Evolutionary conservation across 176 grass and related monocot species (phyloP), one percentile per base, ranked within the genome.

Genomic region (Cenchrus americanus): DNA sequence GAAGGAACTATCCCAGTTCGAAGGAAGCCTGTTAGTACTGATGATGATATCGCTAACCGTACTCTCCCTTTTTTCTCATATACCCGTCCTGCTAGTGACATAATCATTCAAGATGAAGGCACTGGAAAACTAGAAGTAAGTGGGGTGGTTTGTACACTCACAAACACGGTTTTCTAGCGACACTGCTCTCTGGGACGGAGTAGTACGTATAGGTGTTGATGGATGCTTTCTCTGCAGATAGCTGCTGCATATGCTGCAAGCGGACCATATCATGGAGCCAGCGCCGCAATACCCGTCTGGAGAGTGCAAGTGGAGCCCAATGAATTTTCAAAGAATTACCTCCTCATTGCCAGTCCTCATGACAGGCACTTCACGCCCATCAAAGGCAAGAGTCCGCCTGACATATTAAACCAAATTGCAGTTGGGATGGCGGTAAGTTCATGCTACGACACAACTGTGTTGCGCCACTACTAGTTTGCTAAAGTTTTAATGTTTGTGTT

Each of bases 261-360:
- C 7, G 42, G 42, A 43, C 42, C 42, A 43, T 43, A 43, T 43
- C 42, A 43, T 43, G 42, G 42, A 43, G 42, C 42, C 48, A 50
- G 48, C 4, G 75, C 75, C 42, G 54, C 53, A 60, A 24, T 77
- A 21, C 75, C 75, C 19, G 22, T 62, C 2, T 77, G n/a, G 75
- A 77, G 62, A 24, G 75, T 77, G 21, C 10, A 46, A 26, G 75
- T 77, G 37, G 21, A 62, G 6, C 37, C 55, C 11, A 44, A 24
- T 17, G 75, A 77, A 7, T 62, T 77, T 55, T 77, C 55, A 60
- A 61, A 77, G 19, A 77, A 43, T 26, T 77, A 77, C 41, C 75
- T 77, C 40, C 54, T 47, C 14, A 62, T 77, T 61, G 75, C 75
- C 7, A 62, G n/a, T 61, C 75, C 57, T 47, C 34, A 44, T 3